Evolutionary conservation across 352 stramenopile genomes (phyloP), one percentile per base, ranked within the genome.

Genomic region (Thalassiosira oceanica): DNA sequence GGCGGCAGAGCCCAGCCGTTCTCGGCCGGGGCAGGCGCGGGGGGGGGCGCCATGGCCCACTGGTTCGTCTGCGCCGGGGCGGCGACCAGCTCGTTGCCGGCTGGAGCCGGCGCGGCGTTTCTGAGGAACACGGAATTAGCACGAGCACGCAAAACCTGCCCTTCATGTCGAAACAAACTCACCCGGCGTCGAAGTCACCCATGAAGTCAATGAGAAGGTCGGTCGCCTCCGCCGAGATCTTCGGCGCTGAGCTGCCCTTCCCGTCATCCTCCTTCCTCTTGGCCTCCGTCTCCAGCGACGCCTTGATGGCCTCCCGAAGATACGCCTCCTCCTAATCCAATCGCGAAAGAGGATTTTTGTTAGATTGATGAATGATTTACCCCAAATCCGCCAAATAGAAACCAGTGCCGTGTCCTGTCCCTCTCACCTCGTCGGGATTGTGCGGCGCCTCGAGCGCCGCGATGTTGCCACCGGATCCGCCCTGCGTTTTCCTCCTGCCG

Each of bases 221-320:
- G 7, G 53, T 42, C 11, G 62, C 60, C 54, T 74, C 51, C 13
- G 54, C 42, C n/a, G 63, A 70, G 23, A 62, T 56, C 20, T 29
- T 37, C 21, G 58, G 48, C 39, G 61, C 68, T 43, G 57, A 42
- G 3, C 41, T 18, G 7, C 28, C n/a, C 42, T 33, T 61, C 37
- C n/a, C n/a, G 8, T 51, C 31, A 11, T 78, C 64, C 27, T 77
- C 23, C 36, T 80, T 51, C 5, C 74, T 82, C 33, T 76, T 76
- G 49, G 46, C 16, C 39, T 78, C 45, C 18, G 50, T 42, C 24
- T 61, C 31, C 2, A 80, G 44, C 45, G 61, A 75, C 3, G 53
- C 56, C 41, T 84, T 81, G 57, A 90, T 90, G 3, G 83, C 83
- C 66, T 88, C 77, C 23, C 66, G 54, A 20, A 90, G 58, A 58